Evolutionary conservation across 169 alveolate species (phyloP).

Genomic region (Hepatocystis sp.): DNA sequence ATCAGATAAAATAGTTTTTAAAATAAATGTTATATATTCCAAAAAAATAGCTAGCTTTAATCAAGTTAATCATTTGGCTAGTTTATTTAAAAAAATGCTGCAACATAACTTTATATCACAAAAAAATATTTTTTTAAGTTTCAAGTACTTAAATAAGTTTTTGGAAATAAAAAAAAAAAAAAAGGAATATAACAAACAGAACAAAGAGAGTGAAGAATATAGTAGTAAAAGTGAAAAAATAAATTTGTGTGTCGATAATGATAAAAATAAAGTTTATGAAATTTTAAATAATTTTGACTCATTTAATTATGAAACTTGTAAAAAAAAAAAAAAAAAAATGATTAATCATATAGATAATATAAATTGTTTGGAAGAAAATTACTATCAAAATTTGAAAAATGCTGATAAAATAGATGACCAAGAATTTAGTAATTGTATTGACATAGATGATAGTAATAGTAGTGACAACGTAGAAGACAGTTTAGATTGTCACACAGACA

Average conservation of each 20-base stretch:
- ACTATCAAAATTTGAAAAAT: background rate
- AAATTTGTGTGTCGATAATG: background rate
- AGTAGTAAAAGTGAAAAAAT: background rate
- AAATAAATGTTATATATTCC: slow-evolving; percentile 62
- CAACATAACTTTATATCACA: slow-evolving; percentile 65
- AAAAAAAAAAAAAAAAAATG: slow-evolving; percentile 12
- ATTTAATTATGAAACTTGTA: background rate
- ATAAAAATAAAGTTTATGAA: slow-evolving; percentile 18
- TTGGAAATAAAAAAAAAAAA: slow-evolving; percentile 35
- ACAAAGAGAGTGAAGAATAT: background rate
- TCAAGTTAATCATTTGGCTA: slow-evolving; percentile 31
- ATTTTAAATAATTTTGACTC: slow-evolving; percentile 12
- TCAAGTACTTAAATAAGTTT: slow-evolving; percentile 48
- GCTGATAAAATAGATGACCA: background rate
- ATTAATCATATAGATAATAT: background rate
- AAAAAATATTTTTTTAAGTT: slow-evolving; percentile 44
- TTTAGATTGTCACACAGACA: no score
- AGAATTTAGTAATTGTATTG: no score
- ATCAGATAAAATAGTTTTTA: slow-evolving; percentile 40
- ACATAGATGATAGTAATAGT: no score
- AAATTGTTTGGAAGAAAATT: background rate
- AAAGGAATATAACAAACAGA: background rate
- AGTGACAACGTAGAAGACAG: no score
- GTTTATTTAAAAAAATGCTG: slow-evolving; percentile 58
- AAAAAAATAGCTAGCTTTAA: slow-evolving; percentile 70